These are phyloP conservation scores for Amphicarpaea edgeworthii DNA, from an alignment of 306 rosid species.

Conservation along the genomic window DNA sequence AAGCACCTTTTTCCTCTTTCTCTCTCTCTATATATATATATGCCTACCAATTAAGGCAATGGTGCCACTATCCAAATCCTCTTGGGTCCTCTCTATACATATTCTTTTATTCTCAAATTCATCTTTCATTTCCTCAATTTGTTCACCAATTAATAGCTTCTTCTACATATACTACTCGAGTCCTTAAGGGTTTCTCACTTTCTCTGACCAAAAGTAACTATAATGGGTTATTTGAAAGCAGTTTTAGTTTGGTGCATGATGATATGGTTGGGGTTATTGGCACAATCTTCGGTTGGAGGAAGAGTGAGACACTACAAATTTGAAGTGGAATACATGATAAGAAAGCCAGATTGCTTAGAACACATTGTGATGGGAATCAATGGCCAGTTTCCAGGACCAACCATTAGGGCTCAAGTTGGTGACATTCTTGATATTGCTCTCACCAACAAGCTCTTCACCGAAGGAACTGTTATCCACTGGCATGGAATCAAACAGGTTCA, in stretches of 20 bases:
- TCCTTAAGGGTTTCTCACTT: background rate
- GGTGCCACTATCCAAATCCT: too few species aligned
- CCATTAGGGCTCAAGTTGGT: constrained; percentile 67
- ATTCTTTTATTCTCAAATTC: background rate
- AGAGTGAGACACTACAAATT: constrained; percentile 58
- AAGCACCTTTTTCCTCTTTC: background rate
- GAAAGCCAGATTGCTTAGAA: constrained; percentile 67
- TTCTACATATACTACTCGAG: background rate
- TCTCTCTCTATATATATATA: background rate
- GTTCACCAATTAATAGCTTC: background rate
- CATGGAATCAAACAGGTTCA: constrained; percentile 87
- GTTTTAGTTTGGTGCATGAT: constrained; percentile 29
- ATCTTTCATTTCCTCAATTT: background rate
- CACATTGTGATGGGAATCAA: constrained; percentile 82
- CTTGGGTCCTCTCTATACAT: too few species aligned
- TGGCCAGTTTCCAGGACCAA: constrained; percentile 83
- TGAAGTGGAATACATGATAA: constrained; percentile 62
- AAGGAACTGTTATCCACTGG: constrained; percentile 93
- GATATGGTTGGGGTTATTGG: constrained; percentile 32
- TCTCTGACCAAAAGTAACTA: background rate
- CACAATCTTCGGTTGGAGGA: constrained; percentile 22
- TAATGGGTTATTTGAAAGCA: constrained; percentile 35
- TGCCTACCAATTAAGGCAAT: background rate
- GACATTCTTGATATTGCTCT: constrained; percentile 68
- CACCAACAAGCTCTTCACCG: constrained; percentile 76